phyloP scores from a whole-genome alignment of 2,329 filamentous ascomycete genomes.

The Aureobasidium melanogenum region DNA sequence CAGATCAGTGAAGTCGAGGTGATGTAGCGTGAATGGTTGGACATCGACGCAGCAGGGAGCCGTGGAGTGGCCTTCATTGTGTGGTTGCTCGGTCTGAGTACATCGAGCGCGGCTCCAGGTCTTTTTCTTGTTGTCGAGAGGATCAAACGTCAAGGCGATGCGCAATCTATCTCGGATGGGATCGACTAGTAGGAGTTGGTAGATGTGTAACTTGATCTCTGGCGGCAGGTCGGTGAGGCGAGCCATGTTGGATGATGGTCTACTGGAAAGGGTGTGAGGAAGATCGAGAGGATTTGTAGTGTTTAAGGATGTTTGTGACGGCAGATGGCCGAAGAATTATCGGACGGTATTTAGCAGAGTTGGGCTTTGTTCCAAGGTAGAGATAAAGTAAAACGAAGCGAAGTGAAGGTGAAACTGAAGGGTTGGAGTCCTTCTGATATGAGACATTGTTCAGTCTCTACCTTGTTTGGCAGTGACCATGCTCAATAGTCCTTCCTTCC shows the following conservation, averaged over 20 bases:
- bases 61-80: not conserved
- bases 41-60: not conserved
- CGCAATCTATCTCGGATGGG: not conserved
- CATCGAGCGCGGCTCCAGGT: not conserved
- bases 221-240: not conserved
- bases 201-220: not conserved
- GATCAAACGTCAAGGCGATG: not conserved
- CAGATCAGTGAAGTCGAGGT: not conserved
- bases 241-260: not conserved
- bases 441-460: too few relatives aligned
- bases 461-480: too few relatives aligned
- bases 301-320: not conserved
- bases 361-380: not conserved
- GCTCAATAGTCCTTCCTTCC: too few relatives aligned
- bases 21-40: not conserved
- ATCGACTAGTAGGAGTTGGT: not conserved
- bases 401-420: not conserved
- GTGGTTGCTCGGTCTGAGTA: not conserved
- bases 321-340: not conserved
- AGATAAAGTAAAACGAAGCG: too few relatives aligned
- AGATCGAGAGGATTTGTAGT: too few relatives aligned
- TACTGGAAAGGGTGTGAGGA: too few relatives aligned
- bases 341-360: too few relatives aligned
- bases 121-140: not conserved
- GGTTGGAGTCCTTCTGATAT: not conserved